Conservation (phyloP, 2,329 filamentous ascomycete genomes). For the Alternaria conjuncta region DNA sequence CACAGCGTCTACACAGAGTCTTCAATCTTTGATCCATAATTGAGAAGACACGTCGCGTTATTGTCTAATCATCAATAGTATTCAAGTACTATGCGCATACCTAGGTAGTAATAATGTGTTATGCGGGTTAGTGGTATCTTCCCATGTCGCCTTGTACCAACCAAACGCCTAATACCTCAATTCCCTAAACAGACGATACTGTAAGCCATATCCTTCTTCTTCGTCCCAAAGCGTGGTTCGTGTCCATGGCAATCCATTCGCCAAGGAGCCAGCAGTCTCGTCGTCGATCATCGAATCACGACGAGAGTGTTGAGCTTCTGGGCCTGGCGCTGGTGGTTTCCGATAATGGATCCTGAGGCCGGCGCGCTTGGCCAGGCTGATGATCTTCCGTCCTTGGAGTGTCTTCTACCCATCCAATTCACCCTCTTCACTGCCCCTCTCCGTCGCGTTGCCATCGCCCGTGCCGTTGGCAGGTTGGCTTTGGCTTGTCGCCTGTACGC, state of each 20-base stretch:
- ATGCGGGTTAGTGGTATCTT: slow-evolving; percentile 11
- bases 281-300: background rate
- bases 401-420: slow-evolving; percentile 53
- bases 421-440: slow-evolving; percentile 54
- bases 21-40: background rate
- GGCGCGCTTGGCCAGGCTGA: background rate
- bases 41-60: background rate
- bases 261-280: background rate
- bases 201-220: background rate
- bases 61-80: background rate
- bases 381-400: background rate
- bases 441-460: slow-evolving; percentile 24
- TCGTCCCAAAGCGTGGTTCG: background rate
- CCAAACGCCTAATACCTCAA: slow-evolving; percentile 5
- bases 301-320: background rate
- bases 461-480: slow-evolving; percentile 30
- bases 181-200: background rate
- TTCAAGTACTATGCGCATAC: background rate
- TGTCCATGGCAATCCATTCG: background rate
- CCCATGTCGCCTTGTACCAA: background rate
- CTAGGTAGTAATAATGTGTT: background rate
- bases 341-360: background rate
- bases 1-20: background rate
- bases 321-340: background rate
- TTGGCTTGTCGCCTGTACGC: slow-evolving; percentile 26